phyloP scores from a whole-genome alignment of 495 filamentous ascomycete species.

The Penicillium pulvis region DNA sequence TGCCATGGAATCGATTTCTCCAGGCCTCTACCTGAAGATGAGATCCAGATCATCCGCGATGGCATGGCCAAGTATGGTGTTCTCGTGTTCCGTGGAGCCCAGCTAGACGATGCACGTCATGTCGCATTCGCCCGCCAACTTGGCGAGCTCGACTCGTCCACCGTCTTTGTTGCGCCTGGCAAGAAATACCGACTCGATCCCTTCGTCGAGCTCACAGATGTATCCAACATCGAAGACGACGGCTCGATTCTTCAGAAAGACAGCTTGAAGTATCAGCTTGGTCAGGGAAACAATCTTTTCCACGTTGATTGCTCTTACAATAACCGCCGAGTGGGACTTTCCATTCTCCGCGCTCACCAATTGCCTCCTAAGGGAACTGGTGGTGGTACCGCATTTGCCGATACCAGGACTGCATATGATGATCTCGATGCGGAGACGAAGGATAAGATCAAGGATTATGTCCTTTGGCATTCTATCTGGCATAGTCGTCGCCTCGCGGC shows the following conservation, averaged over 20 bases:
- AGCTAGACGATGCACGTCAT: not conserved
- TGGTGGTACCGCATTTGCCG: not conserved
- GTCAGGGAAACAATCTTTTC: slow-evolving; percentile 3
- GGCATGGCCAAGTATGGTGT: slow-evolving; percentile 3
- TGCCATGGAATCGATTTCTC: slow-evolving; percentile 3
- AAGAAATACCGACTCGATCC: not conserved
- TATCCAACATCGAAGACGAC: slow-evolving; percentile 1
- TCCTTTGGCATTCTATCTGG: slow-evolving; percentile 3
- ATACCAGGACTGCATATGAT: slow-evolving; percentile 1
- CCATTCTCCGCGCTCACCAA: not conserved
- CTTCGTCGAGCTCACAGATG: not conserved
- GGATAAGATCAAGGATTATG: slow-evolving; percentile 2
- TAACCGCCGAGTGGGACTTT: not conserved
- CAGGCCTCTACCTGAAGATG: not conserved
- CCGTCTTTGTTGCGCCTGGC: not conserved
- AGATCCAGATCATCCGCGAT: not conserved
- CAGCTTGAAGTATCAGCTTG: not conserved
- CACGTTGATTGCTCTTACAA: slow-evolving; percentile 3
- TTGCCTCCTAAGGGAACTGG: not conserved
- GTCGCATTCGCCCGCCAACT: not conserved
- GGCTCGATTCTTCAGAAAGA: not conserved
- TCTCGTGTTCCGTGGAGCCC: not conserved
- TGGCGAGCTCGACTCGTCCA: not conserved
- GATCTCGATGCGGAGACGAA: not conserved
- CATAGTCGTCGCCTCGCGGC: slow-evolving; percentile 1